Evolutionary conservation across 805 yeast species (phyloP).

Genomic region (Sugiyamaella qingdaonensis): DNA sequence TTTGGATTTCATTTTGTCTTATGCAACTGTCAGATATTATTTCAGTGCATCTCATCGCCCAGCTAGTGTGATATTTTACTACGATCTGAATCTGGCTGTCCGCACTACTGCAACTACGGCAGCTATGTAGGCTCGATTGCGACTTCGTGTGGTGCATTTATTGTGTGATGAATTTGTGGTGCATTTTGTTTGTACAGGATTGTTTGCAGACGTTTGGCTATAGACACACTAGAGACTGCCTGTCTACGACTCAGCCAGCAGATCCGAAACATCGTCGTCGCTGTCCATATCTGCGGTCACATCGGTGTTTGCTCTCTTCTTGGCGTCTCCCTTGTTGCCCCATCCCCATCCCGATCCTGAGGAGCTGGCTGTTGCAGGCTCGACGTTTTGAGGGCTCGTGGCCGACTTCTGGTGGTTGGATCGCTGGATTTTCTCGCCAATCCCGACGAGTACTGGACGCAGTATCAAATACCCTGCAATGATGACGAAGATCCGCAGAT

Average conservation of each 20-base stretch:
- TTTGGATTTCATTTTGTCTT: too few species aligned
- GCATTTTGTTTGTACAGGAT: too few species aligned
- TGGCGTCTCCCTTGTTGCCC: constrained; percentile 14
- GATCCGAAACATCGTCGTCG: constrained; percentile 34
- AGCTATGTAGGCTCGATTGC: too few species aligned
- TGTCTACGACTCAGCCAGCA: constrained; percentile 14
- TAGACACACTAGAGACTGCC: not conserved
- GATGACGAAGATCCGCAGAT: constrained; percentile 29
- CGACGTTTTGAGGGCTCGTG: constrained; percentile 4
- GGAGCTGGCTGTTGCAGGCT: constrained; percentile 7
- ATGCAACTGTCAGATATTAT: too few species aligned
- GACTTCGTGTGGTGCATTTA: too few species aligned
- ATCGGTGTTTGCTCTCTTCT: constrained; percentile 13
- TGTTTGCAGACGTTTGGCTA: too few species aligned
- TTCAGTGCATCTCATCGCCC: too few species aligned
- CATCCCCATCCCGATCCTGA: constrained; percentile 11
- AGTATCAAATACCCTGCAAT: constrained; percentile 28
- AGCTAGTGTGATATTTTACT: too few species aligned
- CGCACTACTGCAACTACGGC: too few species aligned
- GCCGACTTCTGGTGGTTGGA: constrained; percentile 19
- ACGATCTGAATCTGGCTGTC: too few species aligned
- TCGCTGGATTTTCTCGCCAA: constrained; percentile 26
- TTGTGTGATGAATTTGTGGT: too few species aligned
- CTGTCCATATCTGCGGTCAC: constrained; percentile 28
- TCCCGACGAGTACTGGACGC: constrained; percentile 29